phyloP scores from a whole-genome alignment of 495 filamentous ascomycete species.

The Penicillium coprophilum region DNA sequence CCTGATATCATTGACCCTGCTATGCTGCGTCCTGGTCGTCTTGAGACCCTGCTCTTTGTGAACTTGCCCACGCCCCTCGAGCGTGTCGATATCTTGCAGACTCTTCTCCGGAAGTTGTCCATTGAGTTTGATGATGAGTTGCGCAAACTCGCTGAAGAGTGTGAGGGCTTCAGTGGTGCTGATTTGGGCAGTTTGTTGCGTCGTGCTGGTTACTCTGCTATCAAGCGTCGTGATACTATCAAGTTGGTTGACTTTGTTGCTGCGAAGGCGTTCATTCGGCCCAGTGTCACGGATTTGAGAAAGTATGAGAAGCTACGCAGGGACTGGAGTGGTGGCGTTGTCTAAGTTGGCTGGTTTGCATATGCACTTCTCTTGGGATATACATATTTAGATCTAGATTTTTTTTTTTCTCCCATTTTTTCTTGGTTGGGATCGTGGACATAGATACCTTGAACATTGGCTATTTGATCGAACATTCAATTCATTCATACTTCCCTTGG shows the following conservation, averaged over 20 bases:
- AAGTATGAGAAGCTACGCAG: conserved; percentile 64
- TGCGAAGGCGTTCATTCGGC: conserved; percentile 68
- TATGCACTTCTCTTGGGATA: not conserved
- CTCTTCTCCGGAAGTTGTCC: conserved; percentile 67
- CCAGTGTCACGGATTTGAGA: conserved; percentile 74
- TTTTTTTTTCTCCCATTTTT: not conserved
- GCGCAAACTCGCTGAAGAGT: conserved; percentile 63
- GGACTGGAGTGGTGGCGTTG: conserved; percentile 47
- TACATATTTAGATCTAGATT: conserved; percentile 3
- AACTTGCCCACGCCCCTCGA: conserved; percentile 79
- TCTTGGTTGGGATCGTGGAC: not conserved
- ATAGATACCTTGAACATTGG: conserved; percentile 14
- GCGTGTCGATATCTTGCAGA: conserved; percentile 80
- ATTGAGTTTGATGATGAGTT: conserved; percentile 48
- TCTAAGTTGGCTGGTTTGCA: conserved; percentile 16
- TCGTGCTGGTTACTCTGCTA: conserved; percentile 72
- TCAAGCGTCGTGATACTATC: conserved; percentile 63
- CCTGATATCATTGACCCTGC: conserved; percentile 96
- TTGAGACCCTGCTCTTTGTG: conserved; percentile 88
- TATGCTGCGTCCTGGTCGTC: conserved; percentile 87
- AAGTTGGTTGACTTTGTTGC: conserved; percentile 72
- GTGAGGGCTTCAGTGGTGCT: conserved; percentile 86
- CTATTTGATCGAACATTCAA: conserved; percentile 1
- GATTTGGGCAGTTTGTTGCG: conserved; percentile 78
- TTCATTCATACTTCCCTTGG: not conserved